These are phyloP conservation scores for Ulmus americana DNA, from an alignment of 331 rosid species.

Conservation along the genomic window DNA sequence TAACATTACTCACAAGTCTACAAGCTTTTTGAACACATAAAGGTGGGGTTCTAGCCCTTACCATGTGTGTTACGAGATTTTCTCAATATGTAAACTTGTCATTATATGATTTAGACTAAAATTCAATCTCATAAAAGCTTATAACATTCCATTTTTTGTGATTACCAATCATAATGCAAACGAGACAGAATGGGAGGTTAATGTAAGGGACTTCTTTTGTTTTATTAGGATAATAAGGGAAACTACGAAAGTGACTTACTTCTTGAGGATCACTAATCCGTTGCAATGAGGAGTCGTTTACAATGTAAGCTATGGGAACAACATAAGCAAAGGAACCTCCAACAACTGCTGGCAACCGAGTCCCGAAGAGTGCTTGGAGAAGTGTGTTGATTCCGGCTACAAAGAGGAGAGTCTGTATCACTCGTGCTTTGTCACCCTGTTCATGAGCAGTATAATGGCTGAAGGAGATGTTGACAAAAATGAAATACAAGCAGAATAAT, in stretches of 20 bases:
- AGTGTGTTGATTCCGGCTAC: slow-evolving; percentile 92
- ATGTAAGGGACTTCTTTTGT: not conserved
- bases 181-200: not conserved
- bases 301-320: slow-evolving; percentile 69
- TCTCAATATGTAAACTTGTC: not conserved
- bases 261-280: slow-evolving; percentile 65
- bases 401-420: slow-evolving; percentile 85
- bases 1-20: slow-evolving; percentile 11
- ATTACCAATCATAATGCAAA: slow-evolving; percentile 9
- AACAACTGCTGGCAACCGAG: slow-evolving; percentile 88
- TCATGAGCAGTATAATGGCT: slow-evolving; percentile 20
- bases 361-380: slow-evolving; percentile 94
- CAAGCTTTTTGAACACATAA: slow-evolving; percentile 1
- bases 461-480: not conserved
- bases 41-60: not conserved
- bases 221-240: not conserved
- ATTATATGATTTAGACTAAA: not conserved
- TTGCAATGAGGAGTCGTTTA: slow-evolving; percentile 59
- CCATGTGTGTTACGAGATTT: not conserved
- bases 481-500: not conserved
- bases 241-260: slow-evolving; percentile 40
- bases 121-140: not conserved
- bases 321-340: slow-evolving; percentile 95
- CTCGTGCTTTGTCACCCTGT: slow-evolving; percentile 90
- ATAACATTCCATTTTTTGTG: slow-evolving; percentile 9